Base-by-base conservation (phyloP, 441 rosid genomes). In the Pelargonium myrrhifolium region DNA sequence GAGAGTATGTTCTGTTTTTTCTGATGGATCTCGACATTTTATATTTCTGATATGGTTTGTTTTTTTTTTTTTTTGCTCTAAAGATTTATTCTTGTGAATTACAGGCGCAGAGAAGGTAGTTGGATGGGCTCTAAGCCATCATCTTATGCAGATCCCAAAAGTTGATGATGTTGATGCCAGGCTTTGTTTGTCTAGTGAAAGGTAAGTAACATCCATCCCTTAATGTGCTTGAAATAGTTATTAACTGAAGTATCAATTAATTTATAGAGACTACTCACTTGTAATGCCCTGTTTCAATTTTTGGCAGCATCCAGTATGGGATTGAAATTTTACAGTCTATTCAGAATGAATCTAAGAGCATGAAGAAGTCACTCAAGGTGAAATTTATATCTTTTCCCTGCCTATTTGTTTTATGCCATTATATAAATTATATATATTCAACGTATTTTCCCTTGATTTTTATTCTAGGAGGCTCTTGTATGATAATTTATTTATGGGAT, bases 341-440 rank as follows among this genome's bases (percentile, higher is more conserved):
- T 64, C 96, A 89, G 76, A 87, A 74, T 66, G 98, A 92, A 74
- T 87, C 72, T 85, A 92, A 95, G 82, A 86, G 86, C 81, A 74
- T 80, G 68, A 92, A 95, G 83, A 95, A 92, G 74, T 89, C 96
- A 58, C 89, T 95, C 15, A 92, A 92, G 97, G 99, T 92, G 61
- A 17, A 17, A 55, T 17, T 76, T 65, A 69, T 61, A 74, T 68
- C 43, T 37, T 61, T 40, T 59, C 62, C 55, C 14, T 12, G 15
- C 55, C 6, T 47, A 6, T 47, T 47, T 47, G 18, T 47, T 14
- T 47, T 47, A 47, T 6, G 55, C 1, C 15, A 47, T 15, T 14
- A 4, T 9, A 15, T 53, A 3, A 28, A 0, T 28, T 53, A 53
- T 55, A 26, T 55, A 55, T 55, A 22, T 9, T 26, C 61, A 9